These are phyloP conservation scores for Aspergillus thermomutatus DNA, from an alignment of 2,329 filamentous ascomycete species.

Conservation along the genomic window DNA sequence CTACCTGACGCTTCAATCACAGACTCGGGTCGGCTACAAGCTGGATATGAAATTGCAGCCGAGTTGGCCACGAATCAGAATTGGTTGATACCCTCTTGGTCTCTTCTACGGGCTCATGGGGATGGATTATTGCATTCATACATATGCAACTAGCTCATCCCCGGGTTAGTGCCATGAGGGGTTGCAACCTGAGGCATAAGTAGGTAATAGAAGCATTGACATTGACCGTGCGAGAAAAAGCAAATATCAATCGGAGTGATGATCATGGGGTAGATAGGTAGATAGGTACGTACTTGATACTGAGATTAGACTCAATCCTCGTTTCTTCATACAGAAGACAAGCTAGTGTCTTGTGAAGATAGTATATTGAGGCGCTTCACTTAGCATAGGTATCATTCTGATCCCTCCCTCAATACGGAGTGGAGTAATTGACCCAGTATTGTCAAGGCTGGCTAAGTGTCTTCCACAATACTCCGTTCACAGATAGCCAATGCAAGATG, in stretches of 20 bases:
- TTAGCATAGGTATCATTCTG: background rate
- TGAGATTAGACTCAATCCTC: background rate
- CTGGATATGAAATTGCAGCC: background rate
- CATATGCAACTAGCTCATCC: background rate
- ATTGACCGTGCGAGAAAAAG: background rate
- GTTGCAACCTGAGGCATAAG: background rate
- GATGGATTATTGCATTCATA: background rate
- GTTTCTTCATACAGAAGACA: background rate
- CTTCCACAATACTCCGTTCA: background rate
- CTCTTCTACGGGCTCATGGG: background rate
- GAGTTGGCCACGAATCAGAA: background rate
- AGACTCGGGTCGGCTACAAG: background rate
- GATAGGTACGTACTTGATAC: background rate
- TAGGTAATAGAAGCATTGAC: background rate
- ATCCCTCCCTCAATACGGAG: too few relatives aligned
- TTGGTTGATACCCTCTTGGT: background rate
- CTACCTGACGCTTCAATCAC: background rate
- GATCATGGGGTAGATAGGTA: background rate
- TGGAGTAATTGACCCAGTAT: too few relatives aligned
- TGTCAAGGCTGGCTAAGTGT: background rate
- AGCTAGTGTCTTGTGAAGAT: background rate
- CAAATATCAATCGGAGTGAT: background rate
- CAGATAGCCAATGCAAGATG: background rate
- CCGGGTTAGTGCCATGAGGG: background rate
- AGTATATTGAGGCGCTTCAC: background rate